Evolutionary conservation across 257 asterid species (phyloP), one percentile per base, ranked within the genome.

Genomic region (Petunia axillaris): DNA sequence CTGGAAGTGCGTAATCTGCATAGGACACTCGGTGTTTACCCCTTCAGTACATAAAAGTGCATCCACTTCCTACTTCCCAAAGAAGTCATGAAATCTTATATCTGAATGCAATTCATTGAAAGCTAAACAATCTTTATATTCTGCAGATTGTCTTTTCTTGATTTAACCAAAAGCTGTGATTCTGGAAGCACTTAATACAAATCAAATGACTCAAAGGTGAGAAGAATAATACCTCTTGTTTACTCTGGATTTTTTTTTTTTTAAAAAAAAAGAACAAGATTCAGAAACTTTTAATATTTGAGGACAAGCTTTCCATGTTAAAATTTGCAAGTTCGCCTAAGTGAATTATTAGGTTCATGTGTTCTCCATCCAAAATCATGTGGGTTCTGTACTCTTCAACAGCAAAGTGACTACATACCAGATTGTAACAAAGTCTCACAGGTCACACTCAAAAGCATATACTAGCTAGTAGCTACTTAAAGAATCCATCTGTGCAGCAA

Each of bases 1-100:
- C 36, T 50, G 62, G 62, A n/a, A 73, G 63, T 36, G 46, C 59
- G 52, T 73, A 73, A 50, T 73, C 60, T 71, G 48, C 77, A 71
- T 35, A 71, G 44, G 52, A 71, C 62, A 71, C 62, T 48, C 35
- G 5, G 46, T 25, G 77, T 35, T n/a, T 71, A 71, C 11, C 62
- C 77, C 63, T 57, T 15, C 63, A 57, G 36, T n/a, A 57, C 6
- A 57, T n/a, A 57, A 57, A 57, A 57, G 63, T 57, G 63, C 63
- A 57, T 57, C 9, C n/a, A 57, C 63, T 57, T 8, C 25, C 25
- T 25, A 25, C 25, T 25, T 15, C 63, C 40, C 11, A 71, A 16
- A 3, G 44, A 71, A 71, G 44, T 35, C 36, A 6, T 2, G 62
- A 50, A 48, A 71, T 48, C 77, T 48, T 50, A 36, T 50, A 50